phyloP scores from a whole-genome alignment of 23 red algal species.

The Agarophyton chilense region DNA sequence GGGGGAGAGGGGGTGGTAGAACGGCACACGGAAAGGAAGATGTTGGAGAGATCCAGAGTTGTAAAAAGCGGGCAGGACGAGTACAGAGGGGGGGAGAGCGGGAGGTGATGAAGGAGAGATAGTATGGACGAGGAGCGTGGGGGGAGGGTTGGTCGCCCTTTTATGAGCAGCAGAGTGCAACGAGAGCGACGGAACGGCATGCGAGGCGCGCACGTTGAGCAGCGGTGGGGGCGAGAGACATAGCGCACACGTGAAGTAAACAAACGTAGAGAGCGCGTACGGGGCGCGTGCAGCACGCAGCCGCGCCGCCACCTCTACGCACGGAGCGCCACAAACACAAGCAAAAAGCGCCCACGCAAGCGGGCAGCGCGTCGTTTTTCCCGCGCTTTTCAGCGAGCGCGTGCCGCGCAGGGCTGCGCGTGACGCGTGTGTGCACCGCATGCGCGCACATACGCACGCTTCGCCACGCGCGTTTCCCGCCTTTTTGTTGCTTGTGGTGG shows the following conservation, averaged over 20 bases:
- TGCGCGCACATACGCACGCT: background rate
- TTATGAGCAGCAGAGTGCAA: background rate
- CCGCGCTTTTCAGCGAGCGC: background rate
- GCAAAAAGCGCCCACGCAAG: no score
- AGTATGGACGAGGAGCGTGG: no score
- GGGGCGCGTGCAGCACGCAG: background rate
- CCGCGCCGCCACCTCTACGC: background rate
- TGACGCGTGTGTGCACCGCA: background rate
- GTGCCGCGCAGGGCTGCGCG: background rate
- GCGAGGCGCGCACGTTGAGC: background rate
- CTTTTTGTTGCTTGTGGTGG: background rate
- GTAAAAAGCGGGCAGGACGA: no score
- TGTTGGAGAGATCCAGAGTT: no score
- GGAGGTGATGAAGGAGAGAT: no score
- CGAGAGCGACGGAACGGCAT: background rate
- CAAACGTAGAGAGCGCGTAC: background rate
- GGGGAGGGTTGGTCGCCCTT: no score
- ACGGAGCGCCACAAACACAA: no score
- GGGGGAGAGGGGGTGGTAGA: background rate
- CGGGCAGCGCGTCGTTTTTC: background rate
- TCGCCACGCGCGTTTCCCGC: background rate
- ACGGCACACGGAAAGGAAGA: background rate
- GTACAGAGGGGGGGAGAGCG: no score
- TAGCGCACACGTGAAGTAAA: background rate
- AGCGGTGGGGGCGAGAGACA: background rate